phyloP scores from a whole-genome alignment of 257 asterid genomes.

The Asclepias syriaca region DNA sequence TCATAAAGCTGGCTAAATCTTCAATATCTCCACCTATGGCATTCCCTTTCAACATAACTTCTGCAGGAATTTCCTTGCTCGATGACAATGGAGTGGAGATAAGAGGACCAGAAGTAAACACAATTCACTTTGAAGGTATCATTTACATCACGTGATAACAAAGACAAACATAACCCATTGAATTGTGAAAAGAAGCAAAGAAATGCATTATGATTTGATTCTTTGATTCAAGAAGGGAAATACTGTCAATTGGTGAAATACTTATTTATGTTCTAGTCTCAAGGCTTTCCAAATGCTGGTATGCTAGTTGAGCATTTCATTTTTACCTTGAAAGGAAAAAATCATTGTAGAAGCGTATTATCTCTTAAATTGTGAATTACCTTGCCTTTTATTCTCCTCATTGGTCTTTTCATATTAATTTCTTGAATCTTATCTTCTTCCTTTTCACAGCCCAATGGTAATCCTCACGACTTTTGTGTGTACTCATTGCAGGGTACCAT shows the following conservation, averaged over 20 bases:
- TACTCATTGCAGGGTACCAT: slow-evolving; percentile 46
- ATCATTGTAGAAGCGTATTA: not conserved
- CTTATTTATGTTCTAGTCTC: not conserved
- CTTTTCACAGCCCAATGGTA: not conserved
- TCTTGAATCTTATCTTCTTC: not conserved
- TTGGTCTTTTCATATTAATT: not conserved
- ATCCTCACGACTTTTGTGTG: slow-evolving; percentile 15
- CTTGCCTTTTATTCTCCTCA: not conserved
- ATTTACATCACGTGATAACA: slow-evolving; percentile 4
- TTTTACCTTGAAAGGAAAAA: not conserved
- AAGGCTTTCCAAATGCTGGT: not conserved
- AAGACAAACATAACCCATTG: not conserved
- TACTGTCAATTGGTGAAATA: not conserved
- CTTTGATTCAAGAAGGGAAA: not conserved
- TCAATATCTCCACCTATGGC: slow-evolving; percentile 66
- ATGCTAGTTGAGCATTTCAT: not conserved
- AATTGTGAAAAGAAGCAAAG: not conserved
- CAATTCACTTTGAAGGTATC: slow-evolving; percentile 59
- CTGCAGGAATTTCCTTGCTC: slow-evolving; percentile 63
- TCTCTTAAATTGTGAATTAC: not conserved
- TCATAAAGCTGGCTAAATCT: slow-evolving; percentile 78
- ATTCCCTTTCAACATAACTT: slow-evolving; percentile 48
- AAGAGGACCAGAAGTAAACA: slow-evolving; percentile 57
- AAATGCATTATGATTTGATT: slow-evolving; percentile 1
- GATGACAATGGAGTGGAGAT: slow-evolving; percentile 63